Conservation (phyloP, 768 basidiomycete species). For the Agrocybe praecox region DNA sequence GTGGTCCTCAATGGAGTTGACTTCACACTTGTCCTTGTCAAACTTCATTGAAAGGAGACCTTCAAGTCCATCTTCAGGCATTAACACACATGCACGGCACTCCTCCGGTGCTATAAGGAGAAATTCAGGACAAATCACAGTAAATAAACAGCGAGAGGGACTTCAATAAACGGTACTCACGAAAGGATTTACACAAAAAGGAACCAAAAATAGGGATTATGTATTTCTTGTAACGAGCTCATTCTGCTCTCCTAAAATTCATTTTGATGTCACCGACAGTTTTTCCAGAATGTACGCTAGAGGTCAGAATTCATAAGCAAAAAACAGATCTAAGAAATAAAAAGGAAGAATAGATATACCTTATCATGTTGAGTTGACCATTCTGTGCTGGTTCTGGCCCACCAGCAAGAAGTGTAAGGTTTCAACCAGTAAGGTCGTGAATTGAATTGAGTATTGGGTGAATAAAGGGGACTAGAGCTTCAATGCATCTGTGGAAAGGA, state of each 20-base stretch:
- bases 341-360: background rate
- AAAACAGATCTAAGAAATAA: background rate
- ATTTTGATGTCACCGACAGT: background rate
- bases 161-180: background rate
- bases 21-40: background rate
- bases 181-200: background rate
- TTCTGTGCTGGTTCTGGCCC: conserved; percentile 3
- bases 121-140: too few species aligned
- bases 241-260: conserved; percentile 4
- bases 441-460: conserved; percentile 2
- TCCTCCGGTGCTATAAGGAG: background rate
- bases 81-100: background rate
- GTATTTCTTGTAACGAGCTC: background rate
- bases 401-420: background rate
- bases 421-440: background rate
- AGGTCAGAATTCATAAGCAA: background rate
- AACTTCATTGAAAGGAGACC: background rate
- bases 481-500: background rate
- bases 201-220: background rate
- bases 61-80: background rate
- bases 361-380: background rate
- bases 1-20: background rate
- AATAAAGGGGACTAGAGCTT: background rate
- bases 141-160: too few species aligned
- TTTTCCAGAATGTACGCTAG: conserved; percentile 4